These are phyloP conservation scores for Capronia epimyces DNA, from an alignment of 2,329 filamentous ascomycete species.

Conservation along the genomic window DNA sequence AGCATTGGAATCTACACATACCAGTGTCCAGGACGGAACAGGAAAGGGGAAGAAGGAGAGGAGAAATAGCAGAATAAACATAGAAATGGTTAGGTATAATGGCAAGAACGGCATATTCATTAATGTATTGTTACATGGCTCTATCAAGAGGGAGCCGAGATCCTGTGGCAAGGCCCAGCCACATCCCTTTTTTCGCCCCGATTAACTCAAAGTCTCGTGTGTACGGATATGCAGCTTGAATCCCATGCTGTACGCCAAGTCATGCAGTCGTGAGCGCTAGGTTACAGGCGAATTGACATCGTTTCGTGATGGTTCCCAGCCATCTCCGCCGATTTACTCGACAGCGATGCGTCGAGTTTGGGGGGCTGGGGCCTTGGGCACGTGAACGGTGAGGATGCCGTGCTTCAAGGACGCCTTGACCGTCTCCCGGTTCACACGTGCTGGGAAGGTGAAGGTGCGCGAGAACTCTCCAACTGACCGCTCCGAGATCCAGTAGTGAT, in stretches of 20 bases:
- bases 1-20: no score
- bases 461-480: slow-evolving; percentile 56
- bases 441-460: slow-evolving; percentile 55
- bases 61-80: no score
- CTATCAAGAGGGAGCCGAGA: background rate
- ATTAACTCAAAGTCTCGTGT: background rate
- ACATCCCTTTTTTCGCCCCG: background rate
- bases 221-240: background rate
- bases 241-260: background rate
- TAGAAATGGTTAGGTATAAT: no score
- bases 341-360: slow-evolving; percentile 51
- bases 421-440: slow-evolving; percentile 53
- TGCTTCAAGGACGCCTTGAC: slow-evolving; percentile 58
- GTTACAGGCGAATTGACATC: background rate
- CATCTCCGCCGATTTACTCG: slow-evolving; percentile 39
- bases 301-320: background rate
- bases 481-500: slow-evolving; percentile 57
- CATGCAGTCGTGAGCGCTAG: slow-evolving; percentile 1
- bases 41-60: no score
- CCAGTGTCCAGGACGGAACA: no score
- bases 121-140: background rate
- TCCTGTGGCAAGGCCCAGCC: background rate
- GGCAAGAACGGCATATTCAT: background rate
- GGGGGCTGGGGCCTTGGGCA: slow-evolving; percentile 52
- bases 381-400: slow-evolving; percentile 52